phyloP scores from a whole-genome alignment of 352 stramenopile genomes.

The Phytophthora pini region DNA sequence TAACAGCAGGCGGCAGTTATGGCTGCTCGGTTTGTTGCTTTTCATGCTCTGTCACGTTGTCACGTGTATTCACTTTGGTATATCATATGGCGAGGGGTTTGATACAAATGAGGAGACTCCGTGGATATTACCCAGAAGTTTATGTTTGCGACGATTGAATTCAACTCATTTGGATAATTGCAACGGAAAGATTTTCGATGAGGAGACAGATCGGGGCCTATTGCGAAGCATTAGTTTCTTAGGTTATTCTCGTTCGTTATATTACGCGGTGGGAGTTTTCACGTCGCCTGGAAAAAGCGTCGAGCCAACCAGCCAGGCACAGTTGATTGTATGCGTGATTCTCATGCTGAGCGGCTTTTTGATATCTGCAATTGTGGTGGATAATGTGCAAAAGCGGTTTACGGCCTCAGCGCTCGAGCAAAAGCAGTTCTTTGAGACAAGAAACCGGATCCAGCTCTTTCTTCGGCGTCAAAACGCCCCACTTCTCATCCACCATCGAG shows the following conservation, averaged over 20 bases:
- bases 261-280: too few species aligned
- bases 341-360: constrained; percentile 55
- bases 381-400: constrained; percentile 55
- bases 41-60: too few species aligned
- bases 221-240: constrained; percentile 7
- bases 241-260: constrained; percentile 1
- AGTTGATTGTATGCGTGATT: constrained; percentile 41
- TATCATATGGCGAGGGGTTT: too few species aligned
- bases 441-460: constrained; percentile 59
- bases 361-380: constrained; percentile 34
- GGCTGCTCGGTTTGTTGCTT: too few species aligned
- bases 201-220: too few species aligned
- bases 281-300: constrained; percentile 32
- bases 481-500: constrained; percentile 49
- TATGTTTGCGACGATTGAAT: too few species aligned
- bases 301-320: constrained; percentile 34
- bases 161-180: too few species aligned
- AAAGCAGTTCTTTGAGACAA: constrained; percentile 63
- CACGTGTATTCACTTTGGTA: too few species aligned
- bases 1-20: too few species aligned
- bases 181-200: too few species aligned
- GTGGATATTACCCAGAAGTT: too few species aligned
- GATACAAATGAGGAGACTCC: too few species aligned
- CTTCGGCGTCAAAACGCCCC: constrained; percentile 52
- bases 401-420: constrained; percentile 62